Evolutionary conservation across 2,329 filamentous ascomycete species (phyloP).

Genomic region (Penicillium sp.): DNA sequence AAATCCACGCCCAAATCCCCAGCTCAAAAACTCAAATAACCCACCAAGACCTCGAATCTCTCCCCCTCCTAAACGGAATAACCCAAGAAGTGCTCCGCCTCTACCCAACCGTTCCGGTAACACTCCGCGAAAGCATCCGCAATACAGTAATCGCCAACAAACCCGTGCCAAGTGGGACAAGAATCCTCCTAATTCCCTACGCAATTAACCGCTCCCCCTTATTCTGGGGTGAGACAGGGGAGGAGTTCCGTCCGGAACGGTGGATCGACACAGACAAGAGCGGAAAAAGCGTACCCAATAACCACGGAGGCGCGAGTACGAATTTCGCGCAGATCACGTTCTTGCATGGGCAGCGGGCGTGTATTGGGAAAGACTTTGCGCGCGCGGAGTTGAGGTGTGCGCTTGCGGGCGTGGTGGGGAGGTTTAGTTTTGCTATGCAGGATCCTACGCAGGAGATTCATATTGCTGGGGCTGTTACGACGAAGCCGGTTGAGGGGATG

Average conservation of each 20-base stretch:
- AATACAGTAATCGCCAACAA: constrained; percentile 64
- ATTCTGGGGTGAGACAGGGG: constrained; percentile 76
- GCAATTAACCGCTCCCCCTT: constrained; percentile 71
- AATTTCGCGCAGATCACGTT: constrained; percentile 47
- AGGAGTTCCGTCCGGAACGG: constrained; percentile 75
- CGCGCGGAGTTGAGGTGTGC: constrained; percentile 45
- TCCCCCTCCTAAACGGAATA: constrained; percentile 78
- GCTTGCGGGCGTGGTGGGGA: constrained; percentile 43
- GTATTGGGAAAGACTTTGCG: constrained; percentile 50
- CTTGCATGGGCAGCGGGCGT: constrained; percentile 42
- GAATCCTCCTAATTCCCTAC: constrained; percentile 67
- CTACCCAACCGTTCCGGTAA: constrained; percentile 46
- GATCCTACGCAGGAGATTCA: constrained; percentile 40
- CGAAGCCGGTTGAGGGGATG: constrained; percentile 46
- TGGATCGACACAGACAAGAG: constrained; percentile 68
- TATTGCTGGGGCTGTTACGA: constrained; percentile 43
- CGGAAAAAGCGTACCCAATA: constrained; percentile 53
- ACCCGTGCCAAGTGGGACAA: constrained; percentile 70
- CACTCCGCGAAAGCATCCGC: constrained; percentile 44
- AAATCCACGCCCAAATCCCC: constrained; percentile 54
- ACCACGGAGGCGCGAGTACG: constrained; percentile 51
- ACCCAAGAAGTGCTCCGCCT: constrained; percentile 70
- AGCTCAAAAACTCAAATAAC: constrained; percentile 35
- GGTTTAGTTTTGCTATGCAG: constrained; percentile 42
- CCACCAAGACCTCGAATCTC: constrained; percentile 60